Conservation (phyloP, 2,329 filamentous ascomycete species). For the Decorospora gaudefroyi region DNA sequence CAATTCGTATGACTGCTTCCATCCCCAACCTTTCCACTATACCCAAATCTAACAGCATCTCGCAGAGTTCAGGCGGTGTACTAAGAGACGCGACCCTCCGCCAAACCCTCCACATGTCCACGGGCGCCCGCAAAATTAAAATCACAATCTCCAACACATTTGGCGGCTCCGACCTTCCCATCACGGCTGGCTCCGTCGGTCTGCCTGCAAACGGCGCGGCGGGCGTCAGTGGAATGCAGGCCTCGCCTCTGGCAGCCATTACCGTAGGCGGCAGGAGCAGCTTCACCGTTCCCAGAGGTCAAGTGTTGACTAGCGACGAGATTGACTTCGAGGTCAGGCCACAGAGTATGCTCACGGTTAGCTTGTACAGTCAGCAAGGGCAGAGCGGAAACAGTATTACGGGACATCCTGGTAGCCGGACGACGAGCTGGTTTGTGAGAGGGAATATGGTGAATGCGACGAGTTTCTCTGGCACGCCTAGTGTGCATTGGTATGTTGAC, state of each 20-base stretch:
- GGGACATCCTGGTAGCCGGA: slow-evolving; percentile 67
- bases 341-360: slow-evolving; percentile 61
- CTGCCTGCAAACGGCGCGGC: slow-evolving; percentile 59
- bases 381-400: slow-evolving; percentile 64
- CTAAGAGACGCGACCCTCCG: slow-evolving; percentile 67
- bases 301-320: slow-evolving; percentile 63
- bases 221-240: slow-evolving; percentile 59
- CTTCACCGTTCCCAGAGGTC: slow-evolving; percentile 58
- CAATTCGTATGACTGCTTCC: slow-evolving; percentile 53
- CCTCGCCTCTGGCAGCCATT: slow-evolving; percentile 62
- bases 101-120: slow-evolving; percentile 66
- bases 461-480: slow-evolving; percentile 38
- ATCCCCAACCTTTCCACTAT: slow-evolving; percentile 9
- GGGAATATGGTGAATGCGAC: slow-evolving; percentile 35
- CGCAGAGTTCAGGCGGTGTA: slow-evolving; percentile 58
- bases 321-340: slow-evolving; percentile 58
- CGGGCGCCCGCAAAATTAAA: slow-evolving; percentile 62
- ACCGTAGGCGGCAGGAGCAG: slow-evolving; percentile 61
- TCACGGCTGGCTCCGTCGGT: slow-evolving; percentile 63
- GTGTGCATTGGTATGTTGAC: slow-evolving; percentile 9
- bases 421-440: slow-evolving; percentile 58
- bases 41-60: not conserved
- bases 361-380: slow-evolving; percentile 61
- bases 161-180: slow-evolving; percentile 62
- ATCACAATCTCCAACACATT: slow-evolving; percentile 69